A percentile compares a stretch with the other conserved stretches of the same genome.
Conservation (phyloP, 495 filamentous ascomycete genomes). For the Bathelium albidoporum region DNA sequence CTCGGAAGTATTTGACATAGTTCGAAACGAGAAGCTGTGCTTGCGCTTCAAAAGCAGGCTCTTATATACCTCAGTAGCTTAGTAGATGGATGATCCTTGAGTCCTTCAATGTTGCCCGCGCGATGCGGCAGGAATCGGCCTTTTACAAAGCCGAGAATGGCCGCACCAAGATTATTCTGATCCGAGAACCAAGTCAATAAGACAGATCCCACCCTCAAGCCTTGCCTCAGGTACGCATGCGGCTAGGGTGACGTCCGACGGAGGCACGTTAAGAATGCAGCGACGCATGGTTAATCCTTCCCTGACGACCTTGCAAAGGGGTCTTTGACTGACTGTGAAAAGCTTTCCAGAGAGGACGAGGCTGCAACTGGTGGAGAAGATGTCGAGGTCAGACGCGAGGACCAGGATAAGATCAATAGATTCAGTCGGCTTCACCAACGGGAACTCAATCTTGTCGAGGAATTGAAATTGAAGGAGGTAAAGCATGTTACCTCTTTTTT, state of each 20-base stretch:
- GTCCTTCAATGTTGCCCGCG: no score
- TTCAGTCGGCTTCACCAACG: conserved; percentile 92
- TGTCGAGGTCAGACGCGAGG: conserved; percentile 83
- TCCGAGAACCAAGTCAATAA: background rate
- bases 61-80: no score
- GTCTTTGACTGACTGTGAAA: background rate
- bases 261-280: conserved; percentile 18
- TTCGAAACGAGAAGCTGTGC: no score
- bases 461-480: conserved; percentile 75
- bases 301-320: background rate
- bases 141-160: background rate
- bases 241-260: background rate
- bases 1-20: no score
- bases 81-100: no score
- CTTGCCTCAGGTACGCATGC: no score
- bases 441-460: conserved; percentile 64
- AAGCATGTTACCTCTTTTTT: conserved; percentile 22
- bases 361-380: conserved; percentile 59
- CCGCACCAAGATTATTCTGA: background rate
- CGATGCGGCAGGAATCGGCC: background rate
- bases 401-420: conserved; percentile 97
- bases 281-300: conserved; percentile 29
- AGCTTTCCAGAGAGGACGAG: conserved; percentile 94
- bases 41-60: no score
- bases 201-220: background rate